A percentile compares a stretch with the other conserved stretches of the same genome.
These are phyloP conservation scores for Nicotiana tabacum DNA, from an alignment of 257 asterid species.

Conservation along the genomic window DNA sequence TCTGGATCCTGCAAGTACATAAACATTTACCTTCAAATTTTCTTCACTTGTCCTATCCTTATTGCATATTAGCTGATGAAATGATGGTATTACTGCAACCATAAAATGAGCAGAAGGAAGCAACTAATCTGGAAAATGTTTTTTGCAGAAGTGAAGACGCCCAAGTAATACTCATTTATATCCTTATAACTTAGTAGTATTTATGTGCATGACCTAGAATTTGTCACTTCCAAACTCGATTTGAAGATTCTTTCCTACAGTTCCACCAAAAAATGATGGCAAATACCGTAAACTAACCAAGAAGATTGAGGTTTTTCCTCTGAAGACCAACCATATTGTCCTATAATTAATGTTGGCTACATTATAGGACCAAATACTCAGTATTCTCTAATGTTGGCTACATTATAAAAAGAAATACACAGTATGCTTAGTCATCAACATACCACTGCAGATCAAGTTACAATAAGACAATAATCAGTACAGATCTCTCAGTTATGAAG, in stretches of 20 bases:
- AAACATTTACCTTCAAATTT: slow-evolving; percentile 5
- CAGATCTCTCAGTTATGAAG: not conserved
- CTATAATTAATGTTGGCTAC: not conserved
- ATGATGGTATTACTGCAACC: not conserved
- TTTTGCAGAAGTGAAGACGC: not conserved
- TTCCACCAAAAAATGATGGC: not conserved
- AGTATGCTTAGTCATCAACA: not conserved
- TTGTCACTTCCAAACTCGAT: not conserved
- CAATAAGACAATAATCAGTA: not conserved
- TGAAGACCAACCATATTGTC: not conserved
- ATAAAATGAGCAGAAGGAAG: not conserved
- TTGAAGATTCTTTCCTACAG: not conserved
- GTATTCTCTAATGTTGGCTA: no score
- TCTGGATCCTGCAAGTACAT: slow-evolving; percentile 58
- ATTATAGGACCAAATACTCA: not conserved
- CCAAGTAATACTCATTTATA: not conserved
- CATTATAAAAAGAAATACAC: not conserved
- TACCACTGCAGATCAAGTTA: not conserved
- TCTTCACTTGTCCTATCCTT: not conserved
- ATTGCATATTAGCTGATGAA: not conserved
- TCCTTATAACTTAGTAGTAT: not conserved
- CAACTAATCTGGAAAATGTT: not conserved
- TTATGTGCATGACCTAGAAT: not conserved
- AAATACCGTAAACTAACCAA: not conserved
- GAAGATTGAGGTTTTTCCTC: not conserved